Base-by-base conservation (phyloP, 2,329 filamentous ascomycete genomes). In the Fusarium buxicola region DNA sequence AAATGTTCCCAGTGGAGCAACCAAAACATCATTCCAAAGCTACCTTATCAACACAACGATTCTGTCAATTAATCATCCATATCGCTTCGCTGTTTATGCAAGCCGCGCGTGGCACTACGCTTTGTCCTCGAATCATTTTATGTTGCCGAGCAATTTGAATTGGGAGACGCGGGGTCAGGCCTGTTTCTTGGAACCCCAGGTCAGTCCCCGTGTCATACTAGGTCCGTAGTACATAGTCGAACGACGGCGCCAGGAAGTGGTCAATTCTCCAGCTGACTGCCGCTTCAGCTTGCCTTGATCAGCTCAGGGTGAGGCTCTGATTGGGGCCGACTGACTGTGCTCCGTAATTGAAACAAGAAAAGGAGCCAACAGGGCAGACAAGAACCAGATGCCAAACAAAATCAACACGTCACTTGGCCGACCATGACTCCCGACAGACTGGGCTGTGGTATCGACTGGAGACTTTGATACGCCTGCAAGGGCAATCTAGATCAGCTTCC, bases 41-140 rank as follows among this genome's bases (percentile, higher is more conserved):
- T n/a, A n/a, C n/a, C n/a, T n/a, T n/a, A 2, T 8, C 5, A 36
- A 7, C 28, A 5, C 28, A 21, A 32, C 18, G 30, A 21, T 34
- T 12, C 30, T 13, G 21, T 34, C 30, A n/a, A 32, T 27, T 21
- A 21, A 21, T 21, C 21, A 21, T 21, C 21, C 21, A 21, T 21
- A 21, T 21, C 21, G 21, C 21, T 21, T 21, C 21, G 21, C 21
- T 21, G 21, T 4, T 21, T 21, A 21, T 21, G 52, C 41, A 39
- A 51, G 39, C 15, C 40, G 51, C 28, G 28, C 35, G 62, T 66
- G 63, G 63, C 63, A 64, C 46, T 36, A 58, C 44, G 44, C 52
- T 66, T 66, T 31, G 44, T 44, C 25, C 46, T 36, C 47, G 15
- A 40, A 54, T 52, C 38, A 51, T 34, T 39, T 31, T 15, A 36